Conservation (phyloP, 1,139 yeast species). For the Taphrina communis region DNA sequence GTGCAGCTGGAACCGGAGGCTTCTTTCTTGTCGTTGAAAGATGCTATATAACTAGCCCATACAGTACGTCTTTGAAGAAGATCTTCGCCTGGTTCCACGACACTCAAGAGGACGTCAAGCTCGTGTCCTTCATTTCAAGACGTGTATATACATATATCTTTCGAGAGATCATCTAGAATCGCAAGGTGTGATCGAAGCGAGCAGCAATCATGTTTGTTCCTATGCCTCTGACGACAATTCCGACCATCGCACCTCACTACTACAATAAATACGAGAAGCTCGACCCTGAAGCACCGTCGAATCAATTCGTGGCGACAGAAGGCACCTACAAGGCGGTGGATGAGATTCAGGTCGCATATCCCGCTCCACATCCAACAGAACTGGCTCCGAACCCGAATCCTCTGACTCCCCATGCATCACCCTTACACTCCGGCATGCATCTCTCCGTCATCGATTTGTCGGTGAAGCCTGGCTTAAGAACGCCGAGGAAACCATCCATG, state of each 20-base stretch:
- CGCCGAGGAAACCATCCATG: slow-evolving; percentile 15
- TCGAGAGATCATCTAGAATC: too few species aligned
- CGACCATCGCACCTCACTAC: slow-evolving; percentile 17
- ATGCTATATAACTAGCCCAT: background rate
- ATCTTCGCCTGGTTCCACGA: too few species aligned
- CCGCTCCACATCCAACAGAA: slow-evolving; percentile 38
- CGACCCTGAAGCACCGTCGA: slow-evolving; percentile 8
- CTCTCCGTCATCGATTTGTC: slow-evolving; percentile 19
- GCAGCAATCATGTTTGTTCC: slow-evolving; percentile 32
- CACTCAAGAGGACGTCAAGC: too few species aligned
- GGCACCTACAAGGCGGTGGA: slow-evolving; percentile 35
- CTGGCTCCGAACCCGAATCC: slow-evolving; percentile 37
- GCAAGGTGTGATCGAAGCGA: background rate
- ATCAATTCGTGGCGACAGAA: slow-evolving; percentile 36
- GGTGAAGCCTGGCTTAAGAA: background rate
- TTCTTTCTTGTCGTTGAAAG: background rate
- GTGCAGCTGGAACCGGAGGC: background rate
- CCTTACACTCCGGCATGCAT: slow-evolving; percentile 23
- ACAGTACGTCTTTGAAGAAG: too few species aligned
- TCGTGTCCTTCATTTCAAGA: too few species aligned
- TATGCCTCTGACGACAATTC: slow-evolving; percentile 32
- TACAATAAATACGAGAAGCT: slow-evolving; percentile 38
- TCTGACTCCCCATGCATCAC: slow-evolving; percentile 35
- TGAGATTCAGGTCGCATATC: slow-evolving; percentile 22
- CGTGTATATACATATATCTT: too few species aligned